Conservation (phyloP, 2,329 filamentous ascomycete genomes). For the Leptographium wingfieldii region DNA sequence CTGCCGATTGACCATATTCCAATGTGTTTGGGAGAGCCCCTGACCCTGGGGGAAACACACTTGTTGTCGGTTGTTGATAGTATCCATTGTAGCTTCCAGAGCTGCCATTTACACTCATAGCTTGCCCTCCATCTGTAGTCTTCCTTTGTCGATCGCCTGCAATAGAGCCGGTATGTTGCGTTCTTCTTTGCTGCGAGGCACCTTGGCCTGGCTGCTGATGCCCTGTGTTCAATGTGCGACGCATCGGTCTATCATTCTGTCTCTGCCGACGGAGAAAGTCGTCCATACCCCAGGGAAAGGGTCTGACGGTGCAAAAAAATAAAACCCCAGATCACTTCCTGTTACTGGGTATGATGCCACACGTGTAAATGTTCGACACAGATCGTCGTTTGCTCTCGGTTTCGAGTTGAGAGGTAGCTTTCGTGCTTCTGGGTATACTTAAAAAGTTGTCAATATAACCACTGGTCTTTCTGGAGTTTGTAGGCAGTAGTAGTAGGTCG, state of each 20-base stretch:
- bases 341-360: too few relatives aligned
- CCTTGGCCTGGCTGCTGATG: slow-evolving; percentile 35
- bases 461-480: too few relatives aligned
- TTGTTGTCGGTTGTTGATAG: slow-evolving; percentile 40
- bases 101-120: slow-evolving; percentile 30
- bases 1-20: slow-evolving; percentile 41
- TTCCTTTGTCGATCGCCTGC: slow-evolving; percentile 7
- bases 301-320: too few relatives aligned
- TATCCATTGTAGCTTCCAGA: slow-evolving; percentile 46
- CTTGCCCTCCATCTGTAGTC: not conserved
- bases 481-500: too few relatives aligned
- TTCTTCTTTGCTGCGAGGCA: slow-evolving; percentile 33
- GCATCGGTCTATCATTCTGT: slow-evolving; percentile 60
- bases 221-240: slow-evolving; percentile 43
- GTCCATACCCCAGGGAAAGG: slow-evolving; percentile 48
- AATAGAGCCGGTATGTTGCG: slow-evolving; percentile 32
- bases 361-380: too few relatives aligned
- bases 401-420: too few relatives aligned
- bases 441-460: too few relatives aligned
- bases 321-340: too few relatives aligned
- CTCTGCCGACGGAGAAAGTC: slow-evolving; percentile 60
- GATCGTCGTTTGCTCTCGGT: too few relatives aligned
- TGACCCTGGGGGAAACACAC: slow-evolving; percentile 35
- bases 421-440: too few relatives aligned
- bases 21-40: slow-evolving; percentile 45